Percentiles rank a stretch among this genome's conserved stretches.
phyloP scores from a whole-genome alignment of 495 filamentous ascomycete species.

The Neurospora intermedia region DNA sequence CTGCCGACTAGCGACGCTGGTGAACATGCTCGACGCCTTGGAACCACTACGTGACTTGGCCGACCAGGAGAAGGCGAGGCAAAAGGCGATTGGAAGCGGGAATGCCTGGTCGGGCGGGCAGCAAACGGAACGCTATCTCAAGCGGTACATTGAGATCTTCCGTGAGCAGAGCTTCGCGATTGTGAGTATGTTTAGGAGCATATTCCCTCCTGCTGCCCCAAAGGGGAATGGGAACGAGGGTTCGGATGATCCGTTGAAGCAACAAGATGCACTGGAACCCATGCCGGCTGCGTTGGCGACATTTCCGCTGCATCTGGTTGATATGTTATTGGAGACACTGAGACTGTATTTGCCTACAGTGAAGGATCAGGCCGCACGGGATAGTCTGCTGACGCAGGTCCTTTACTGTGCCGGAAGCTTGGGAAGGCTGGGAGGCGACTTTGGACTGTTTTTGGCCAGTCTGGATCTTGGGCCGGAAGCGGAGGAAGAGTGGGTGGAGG shows the following conservation, averaged over 20 bases:
- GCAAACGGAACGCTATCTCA: constrained; percentile 89
- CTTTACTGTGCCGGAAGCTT: constrained; percentile 92
- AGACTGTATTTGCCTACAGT: constrained; percentile 74
- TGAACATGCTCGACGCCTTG: constrained; percentile 70
- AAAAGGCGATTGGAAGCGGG: constrained; percentile 22
- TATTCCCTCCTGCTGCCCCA: constrained; percentile 52
- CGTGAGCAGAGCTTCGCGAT: constrained; percentile 96
- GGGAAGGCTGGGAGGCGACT: constrained; percentile 85
- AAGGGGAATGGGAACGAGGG: background rate
- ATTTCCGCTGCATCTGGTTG: constrained; percentile 78
- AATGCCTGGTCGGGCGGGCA: constrained; percentile 62
- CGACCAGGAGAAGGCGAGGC: constrained; percentile 64
- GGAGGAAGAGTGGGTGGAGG: constrained; percentile 77
- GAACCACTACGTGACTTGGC: constrained; percentile 80
- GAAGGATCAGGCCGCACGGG: constrained; percentile 62
- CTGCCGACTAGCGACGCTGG: constrained; percentile 70
- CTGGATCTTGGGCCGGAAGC: constrained; percentile 44
- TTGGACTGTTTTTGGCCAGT: constrained; percentile 73
- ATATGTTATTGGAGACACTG: constrained; percentile 70
- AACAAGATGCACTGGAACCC: constrained; percentile 49
- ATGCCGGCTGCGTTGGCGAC: constrained; percentile 70
- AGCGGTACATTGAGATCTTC: constrained; percentile 95
- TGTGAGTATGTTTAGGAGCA: constrained; percentile 80
- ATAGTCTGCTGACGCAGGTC: constrained; percentile 87
- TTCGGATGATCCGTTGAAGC: background rate